Conservation (phyloP, 805 yeast species). For the Kuraishia borneana region DNA sequence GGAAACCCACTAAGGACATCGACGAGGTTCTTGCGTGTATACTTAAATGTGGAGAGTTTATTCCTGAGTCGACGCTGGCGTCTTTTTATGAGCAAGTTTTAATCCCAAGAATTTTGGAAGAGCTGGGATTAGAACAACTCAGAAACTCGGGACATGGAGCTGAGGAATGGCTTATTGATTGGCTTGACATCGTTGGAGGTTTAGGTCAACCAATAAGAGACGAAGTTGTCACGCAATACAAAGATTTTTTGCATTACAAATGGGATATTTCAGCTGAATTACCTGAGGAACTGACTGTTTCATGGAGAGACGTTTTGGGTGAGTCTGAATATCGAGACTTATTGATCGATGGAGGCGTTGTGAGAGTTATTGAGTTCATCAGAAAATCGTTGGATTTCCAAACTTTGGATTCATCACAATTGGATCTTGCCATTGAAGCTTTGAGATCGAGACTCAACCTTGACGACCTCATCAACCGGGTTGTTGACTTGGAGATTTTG, state of each 20-base stretch:
- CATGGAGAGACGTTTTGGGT: not conserved
- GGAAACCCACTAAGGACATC: slow-evolving; percentile 15
- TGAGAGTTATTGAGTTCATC: not conserved
- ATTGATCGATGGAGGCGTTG: not conserved
- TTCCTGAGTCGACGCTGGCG: slow-evolving; percentile 23
- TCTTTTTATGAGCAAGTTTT: slow-evolving; percentile 29
- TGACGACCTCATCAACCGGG: not conserved
- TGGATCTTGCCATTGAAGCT: slow-evolving; percentile 2
- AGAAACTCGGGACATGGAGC: not conserved
- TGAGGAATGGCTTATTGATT: slow-evolving; percentile 13
- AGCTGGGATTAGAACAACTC: slow-evolving; percentile 7
- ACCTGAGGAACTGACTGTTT: slow-evolving; percentile 1
- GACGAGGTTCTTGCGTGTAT: slow-evolving; percentile 7
- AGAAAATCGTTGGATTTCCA: not conserved
- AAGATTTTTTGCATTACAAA: slow-evolving; percentile 7
- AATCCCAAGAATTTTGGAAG: slow-evolving; percentile 22
- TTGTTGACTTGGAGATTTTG: not conserved
- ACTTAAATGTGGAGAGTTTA: slow-evolving; percentile 27
- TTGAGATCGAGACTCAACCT: not conserved
- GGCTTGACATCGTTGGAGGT: slow-evolving; percentile 10
- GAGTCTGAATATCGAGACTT: not conserved
- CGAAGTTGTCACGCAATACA: slow-evolving; percentile 9
- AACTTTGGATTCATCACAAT: not conserved
- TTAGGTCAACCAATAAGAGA: slow-evolving; percentile 7
- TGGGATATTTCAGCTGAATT: not conserved